Conservation (phyloP, 2,329 filamentous ascomycete species). For the Aspergillus sp. region DNA sequence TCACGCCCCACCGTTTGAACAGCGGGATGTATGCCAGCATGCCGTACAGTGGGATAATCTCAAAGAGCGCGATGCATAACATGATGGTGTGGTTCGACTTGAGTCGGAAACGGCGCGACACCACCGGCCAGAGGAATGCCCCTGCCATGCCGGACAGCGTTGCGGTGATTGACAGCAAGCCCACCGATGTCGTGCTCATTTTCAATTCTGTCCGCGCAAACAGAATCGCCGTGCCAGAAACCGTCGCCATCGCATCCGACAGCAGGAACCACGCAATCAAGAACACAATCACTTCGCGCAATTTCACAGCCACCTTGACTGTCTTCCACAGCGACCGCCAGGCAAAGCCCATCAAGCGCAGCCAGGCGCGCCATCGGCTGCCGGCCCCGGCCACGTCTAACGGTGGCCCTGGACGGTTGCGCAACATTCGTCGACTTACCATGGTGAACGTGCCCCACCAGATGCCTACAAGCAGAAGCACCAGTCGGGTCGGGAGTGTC, state of each 20-base stretch:
- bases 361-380: conserved; percentile 41
- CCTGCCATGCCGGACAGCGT: conserved; percentile 72
- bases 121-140: conserved; percentile 72
- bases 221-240: conserved; percentile 80
- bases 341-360: conserved; percentile 65
- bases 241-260: conserved; percentile 83
- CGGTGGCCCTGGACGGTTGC: conserved; percentile 74
- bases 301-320: conserved; percentile 57
- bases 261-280: conserved; percentile 83
- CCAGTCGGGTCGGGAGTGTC: conserved; percentile 70
- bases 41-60: conserved; percentile 84
- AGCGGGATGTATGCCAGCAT: conserved; percentile 74
- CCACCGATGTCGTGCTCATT: conserved; percentile 73
- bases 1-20: conserved; percentile 60
- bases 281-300: conserved; percentile 73
- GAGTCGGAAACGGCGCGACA: conserved; percentile 60
- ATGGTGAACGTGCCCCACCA: conserved; percentile 90
- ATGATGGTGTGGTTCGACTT: conserved; percentile 77
- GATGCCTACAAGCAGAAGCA: conserved; percentile 68
- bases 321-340: conserved; percentile 79
- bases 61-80: conserved; percentile 76
- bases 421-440: conserved; percentile 71
- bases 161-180: conserved; percentile 80
- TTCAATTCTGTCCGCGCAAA: conserved; percentile 83
- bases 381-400: conserved; percentile 16